Percentiles rank a stretch among this genome's conserved stretches.
phyloP scores from a whole-genome alignment of 2,329 filamentous ascomycete species.

The Apiospora koreana region DNA sequence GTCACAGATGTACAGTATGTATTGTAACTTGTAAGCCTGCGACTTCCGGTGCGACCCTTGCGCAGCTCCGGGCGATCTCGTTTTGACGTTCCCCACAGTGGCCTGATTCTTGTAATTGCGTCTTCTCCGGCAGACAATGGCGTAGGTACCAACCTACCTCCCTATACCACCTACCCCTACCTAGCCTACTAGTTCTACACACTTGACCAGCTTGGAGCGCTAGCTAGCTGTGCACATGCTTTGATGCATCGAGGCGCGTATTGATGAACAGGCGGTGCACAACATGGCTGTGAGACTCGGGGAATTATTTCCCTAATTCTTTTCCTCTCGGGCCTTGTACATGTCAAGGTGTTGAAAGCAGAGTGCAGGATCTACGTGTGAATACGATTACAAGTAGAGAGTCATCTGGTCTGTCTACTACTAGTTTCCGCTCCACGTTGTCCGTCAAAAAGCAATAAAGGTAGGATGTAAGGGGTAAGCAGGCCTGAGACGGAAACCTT shows the following conservation, averaged over 20 bases:
- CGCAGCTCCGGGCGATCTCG: constrained; percentile 8
- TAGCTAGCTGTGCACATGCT: background rate
- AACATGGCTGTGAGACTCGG: background rate
- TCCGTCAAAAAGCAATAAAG: background rate
- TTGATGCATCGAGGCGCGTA: background rate
- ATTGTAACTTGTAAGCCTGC: background rate
- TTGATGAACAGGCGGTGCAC: background rate
- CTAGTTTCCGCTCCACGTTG: background rate
- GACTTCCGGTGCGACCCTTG: constrained; percentile 1
- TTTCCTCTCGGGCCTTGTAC: background rate
- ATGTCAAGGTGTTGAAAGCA: background rate
- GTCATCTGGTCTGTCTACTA: background rate
- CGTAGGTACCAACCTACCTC: background rate
- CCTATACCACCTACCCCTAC: no score
- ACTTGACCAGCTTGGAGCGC: background rate
- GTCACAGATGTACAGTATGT: background rate
- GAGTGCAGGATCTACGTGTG: background rate
- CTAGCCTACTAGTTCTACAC: background rate
- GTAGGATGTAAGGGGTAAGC: background rate
- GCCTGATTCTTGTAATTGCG: constrained; percentile 8
- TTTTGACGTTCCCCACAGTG: constrained; percentile 6
- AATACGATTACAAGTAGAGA: background rate
- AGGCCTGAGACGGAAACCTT: background rate
- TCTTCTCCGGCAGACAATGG: background rate
- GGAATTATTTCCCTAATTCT: background rate